Evolutionary conservation across 129 eudicot species (phyloP).

Genomic region (Escallonia rubra): DNA sequence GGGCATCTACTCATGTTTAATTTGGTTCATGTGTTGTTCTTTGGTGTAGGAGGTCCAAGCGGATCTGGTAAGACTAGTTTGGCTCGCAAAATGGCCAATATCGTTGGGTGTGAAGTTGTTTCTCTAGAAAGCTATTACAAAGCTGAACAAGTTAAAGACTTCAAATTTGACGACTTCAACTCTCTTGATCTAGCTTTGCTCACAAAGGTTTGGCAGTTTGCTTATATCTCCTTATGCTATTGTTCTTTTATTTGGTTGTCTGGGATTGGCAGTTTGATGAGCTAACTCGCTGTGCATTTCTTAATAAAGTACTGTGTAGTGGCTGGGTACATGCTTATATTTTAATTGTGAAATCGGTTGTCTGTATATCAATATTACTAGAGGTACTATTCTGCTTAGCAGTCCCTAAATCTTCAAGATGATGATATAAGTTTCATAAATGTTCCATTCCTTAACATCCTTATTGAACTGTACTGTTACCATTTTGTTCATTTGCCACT

Average conservation of each 20-base stretch:
- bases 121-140: slow-evolving; percentile 95
- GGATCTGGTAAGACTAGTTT: slow-evolving; percentile 99
- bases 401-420: too few relatives aligned
- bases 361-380: not conserved
- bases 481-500: too few relatives aligned
- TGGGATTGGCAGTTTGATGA: slow-evolving; percentile 1
- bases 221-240: not conserved
- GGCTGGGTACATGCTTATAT: too few relatives aligned
- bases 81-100: slow-evolving; percentile 99
- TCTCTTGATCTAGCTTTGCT: slow-evolving; percentile 90
- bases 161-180: slow-evolving; percentile 81
- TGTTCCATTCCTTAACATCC: too few relatives aligned
- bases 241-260: not conserved
- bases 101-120: slow-evolving; percentile 97
- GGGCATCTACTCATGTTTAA: not conserved
- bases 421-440: too few relatives aligned
- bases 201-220: slow-evolving; percentile 52
- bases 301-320: not conserved
- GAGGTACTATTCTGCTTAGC: not conserved
- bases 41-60: slow-evolving; percentile 89
- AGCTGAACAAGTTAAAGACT: slow-evolving; percentile 89
- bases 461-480: too few relatives aligned
- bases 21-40: not conserved
- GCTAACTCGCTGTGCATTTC: not conserved
- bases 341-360: not conserved